phyloP scores from a whole-genome alignment of 2,329 filamentous ascomycete species.

The Phialemonium atrogriseum region DNA sequence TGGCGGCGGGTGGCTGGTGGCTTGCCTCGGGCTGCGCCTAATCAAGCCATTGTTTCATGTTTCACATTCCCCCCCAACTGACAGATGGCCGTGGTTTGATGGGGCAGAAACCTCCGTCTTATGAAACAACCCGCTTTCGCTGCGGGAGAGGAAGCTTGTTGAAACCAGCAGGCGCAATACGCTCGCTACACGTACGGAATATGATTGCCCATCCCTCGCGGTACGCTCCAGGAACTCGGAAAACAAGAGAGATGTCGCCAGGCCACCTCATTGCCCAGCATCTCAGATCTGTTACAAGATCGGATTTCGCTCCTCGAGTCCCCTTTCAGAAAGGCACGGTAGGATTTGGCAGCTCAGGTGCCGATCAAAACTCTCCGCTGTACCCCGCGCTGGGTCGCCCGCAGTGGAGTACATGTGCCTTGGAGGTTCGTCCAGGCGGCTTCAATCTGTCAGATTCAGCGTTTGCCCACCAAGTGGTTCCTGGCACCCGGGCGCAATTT shows the following conservation, averaged over 20 bases:
- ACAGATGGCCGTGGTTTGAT: constrained; percentile 1
- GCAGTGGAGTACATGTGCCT: constrained; percentile 2
- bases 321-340: not conserved
- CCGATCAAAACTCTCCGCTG: constrained; percentile 1
- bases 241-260: not conserved
- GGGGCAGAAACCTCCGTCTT: not conserved
- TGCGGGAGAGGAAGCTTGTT: not conserved
- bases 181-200: not conserved
- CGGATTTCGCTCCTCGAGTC: not conserved
- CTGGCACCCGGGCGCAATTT: constrained; percentile 13
- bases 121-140: not conserved
- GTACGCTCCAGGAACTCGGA: constrained; percentile 2
- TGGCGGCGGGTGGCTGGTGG: not conserved
- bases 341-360: not conserved
- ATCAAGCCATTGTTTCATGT: constrained; percentile 4
- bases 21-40: not conserved
- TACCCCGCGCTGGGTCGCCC: not conserved
- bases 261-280: constrained; percentile 1
- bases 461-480: constrained; percentile 7
- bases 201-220: not conserved
- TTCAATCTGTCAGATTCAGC: constrained; percentile 7
- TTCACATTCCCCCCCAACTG: not conserved
- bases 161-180: not conserved
- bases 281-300: constrained; percentile 1
- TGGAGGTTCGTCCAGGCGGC: not conserved